Evolutionary conservation across 2,329 filamentous ascomycete species (phyloP).

Genomic region (Fusarium xyrophilum): DNA sequence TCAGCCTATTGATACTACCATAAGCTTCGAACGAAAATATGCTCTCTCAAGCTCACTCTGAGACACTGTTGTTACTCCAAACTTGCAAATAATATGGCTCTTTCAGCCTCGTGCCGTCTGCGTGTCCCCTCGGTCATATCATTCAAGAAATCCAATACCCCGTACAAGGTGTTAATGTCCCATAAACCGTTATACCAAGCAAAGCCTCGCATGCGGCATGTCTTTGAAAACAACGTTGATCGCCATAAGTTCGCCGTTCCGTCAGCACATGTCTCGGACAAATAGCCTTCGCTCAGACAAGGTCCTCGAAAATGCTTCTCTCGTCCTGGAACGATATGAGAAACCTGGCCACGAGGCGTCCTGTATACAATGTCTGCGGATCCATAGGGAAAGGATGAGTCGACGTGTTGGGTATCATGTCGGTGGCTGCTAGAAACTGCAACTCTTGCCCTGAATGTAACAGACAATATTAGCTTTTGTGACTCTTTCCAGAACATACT

Average conservation of each 20-base stretch:
- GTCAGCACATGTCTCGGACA: constrained; percentile 31
- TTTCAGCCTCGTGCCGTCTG: constrained; percentile 12
- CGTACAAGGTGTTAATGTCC: constrained; percentile 16
- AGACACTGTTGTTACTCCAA: neutral
- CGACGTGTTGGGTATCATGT: constrained; percentile 54
- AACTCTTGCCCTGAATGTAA: constrained; percentile 46
- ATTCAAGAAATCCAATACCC: neutral
- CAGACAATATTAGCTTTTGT: constrained; percentile 25
- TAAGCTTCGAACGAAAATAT: neutral
- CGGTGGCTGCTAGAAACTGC: constrained; percentile 55
- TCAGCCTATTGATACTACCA: neutral
- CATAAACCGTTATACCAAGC: constrained; percentile 19
- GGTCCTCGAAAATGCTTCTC: constrained; percentile 54
- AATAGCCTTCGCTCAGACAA: constrained; percentile 20
- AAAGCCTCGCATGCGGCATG: constrained; percentile 31
- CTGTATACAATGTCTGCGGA: constrained; percentile 59
- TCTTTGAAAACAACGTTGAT: constrained; percentile 24
- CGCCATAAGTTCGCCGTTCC: constrained; percentile 2
- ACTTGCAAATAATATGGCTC: neutral
- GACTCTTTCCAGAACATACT: constrained; percentile 18
- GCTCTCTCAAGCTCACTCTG: neutral
- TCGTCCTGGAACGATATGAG: constrained; percentile 62
- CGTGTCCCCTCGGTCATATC: neutral
- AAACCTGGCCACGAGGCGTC: constrained; percentile 61
- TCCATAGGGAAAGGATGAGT: constrained; percentile 57